Evolutionary conservation across 164 flowering plant species (phyloP).

Genomic region (Chimonanthus praecox): DNA sequence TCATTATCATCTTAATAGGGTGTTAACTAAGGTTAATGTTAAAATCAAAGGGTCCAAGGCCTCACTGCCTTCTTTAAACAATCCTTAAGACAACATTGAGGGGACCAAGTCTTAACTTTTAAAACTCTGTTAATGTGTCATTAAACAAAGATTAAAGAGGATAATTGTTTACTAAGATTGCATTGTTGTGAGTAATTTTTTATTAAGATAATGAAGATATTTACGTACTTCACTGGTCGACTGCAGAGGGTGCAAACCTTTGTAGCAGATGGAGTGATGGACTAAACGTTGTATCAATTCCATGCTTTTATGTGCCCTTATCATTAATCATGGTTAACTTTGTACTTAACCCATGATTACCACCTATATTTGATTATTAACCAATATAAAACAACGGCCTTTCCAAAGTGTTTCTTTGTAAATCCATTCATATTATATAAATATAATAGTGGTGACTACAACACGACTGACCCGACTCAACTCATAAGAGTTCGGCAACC

Average conservation of each 20-base stretch:
- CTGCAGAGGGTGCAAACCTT: not conserved
- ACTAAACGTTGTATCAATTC: not conserved
- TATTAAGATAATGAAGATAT: not conserved
- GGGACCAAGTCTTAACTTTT: not conserved
- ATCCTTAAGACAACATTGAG: not conserved
- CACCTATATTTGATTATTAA: too few relatives aligned
- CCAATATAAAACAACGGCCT: not conserved
- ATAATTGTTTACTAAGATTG: not conserved
- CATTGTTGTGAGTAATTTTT: not conserved
- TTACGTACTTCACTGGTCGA: not conserved
- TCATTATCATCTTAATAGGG: too few relatives aligned
- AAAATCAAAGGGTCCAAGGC: not conserved
- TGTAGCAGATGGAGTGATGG: not conserved
- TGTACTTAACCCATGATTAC: not conserved
- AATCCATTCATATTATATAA: not conserved
- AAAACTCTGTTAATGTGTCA: not conserved
- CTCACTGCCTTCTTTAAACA: not conserved
- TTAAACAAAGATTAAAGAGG: conserved; percentile 1
- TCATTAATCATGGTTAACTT: not conserved
- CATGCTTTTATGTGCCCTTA: not conserved
- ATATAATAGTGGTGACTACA: not conserved
- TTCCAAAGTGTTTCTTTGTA: not conserved
- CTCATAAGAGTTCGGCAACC: too few relatives aligned
- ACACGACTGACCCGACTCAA: too few relatives aligned
- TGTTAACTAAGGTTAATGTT: not conserved